Conservation (phyloP, 768 basidiomycete genomes). For the Leccinum pellstonianum region DNA sequence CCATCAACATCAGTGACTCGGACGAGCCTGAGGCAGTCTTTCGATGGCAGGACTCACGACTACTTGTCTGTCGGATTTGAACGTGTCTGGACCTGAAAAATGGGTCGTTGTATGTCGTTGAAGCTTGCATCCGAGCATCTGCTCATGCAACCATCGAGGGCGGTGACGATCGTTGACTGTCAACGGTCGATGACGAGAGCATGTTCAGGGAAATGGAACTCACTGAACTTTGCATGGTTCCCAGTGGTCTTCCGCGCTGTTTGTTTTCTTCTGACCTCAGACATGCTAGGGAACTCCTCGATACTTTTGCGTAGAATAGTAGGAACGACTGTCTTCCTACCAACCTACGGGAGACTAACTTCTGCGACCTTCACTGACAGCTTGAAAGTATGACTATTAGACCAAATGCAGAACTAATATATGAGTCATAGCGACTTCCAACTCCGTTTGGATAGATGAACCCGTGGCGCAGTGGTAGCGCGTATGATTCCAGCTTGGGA, state of each 20-base stretch:
- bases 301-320: not conserved
- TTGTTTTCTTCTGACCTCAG: conserved; percentile 11
- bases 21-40: not conserved
- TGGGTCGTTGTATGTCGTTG: not conserved
- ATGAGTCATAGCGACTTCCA: not conserved
- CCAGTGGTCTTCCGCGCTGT: conserved; percentile 25
- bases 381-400: not conserved
- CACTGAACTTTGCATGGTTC: conserved; percentile 6
- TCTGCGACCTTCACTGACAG: no score
- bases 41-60: not conserved
- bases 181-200: not conserved
- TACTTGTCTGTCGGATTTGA: not conserved
- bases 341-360: no score
- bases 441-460: conserved; percentile 12
- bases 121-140: not conserved
- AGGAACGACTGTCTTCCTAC: no score
- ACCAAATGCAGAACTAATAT: not conserved
- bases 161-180: not conserved
- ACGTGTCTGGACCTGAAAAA: not conserved
- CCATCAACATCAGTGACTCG: not conserved
- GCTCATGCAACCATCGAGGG: not conserved
- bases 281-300: conserved; percentile 3
- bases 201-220: not conserved
- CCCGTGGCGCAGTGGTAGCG: conserved; percentile 42
- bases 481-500: conserved; percentile 39